Evolutionary conservation across 2,329 filamentous ascomycete species (phyloP).

Genomic region (Annulohypoxylon truncatum): DNA sequence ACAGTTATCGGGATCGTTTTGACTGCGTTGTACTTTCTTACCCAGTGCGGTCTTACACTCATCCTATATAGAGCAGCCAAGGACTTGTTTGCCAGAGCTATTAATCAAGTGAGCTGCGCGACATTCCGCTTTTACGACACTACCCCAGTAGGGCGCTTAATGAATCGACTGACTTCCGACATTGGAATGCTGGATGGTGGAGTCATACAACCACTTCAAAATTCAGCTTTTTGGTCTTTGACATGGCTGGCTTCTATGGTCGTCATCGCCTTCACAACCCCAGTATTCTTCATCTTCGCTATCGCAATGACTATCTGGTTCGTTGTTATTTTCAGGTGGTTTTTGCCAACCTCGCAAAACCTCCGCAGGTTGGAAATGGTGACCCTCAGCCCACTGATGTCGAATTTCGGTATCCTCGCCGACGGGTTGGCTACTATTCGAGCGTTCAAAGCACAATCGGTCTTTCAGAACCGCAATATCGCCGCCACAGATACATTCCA

Average conservation of each 20-base stretch:
- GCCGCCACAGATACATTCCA: slow-evolving; percentile 88
- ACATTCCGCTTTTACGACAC: slow-evolving; percentile 93
- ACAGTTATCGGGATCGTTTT: slow-evolving; percentile 72
- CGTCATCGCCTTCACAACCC: slow-evolving; percentile 84
- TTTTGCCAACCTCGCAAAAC: slow-evolving; percentile 85
- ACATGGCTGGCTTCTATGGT: slow-evolving; percentile 78
- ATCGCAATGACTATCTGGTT: slow-evolving; percentile 75
- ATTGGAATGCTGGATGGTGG: slow-evolving; percentile 90
- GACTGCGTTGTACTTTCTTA: slow-evolving; percentile 68
- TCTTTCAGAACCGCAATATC: slow-evolving; percentile 85
- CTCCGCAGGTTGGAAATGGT: slow-evolving; percentile 89
- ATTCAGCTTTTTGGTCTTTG: slow-evolving; percentile 76
- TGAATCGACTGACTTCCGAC: slow-evolving; percentile 92
- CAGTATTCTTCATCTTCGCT: slow-evolving; percentile 79
- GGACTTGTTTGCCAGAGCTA: slow-evolving; percentile 77
- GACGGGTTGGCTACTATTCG: slow-evolving; percentile 89
- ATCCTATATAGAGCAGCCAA: slow-evolving; percentile 84
- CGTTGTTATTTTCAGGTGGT: slow-evolving; percentile 78
- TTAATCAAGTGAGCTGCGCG: slow-evolving; percentile 79
- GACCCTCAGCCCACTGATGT: slow-evolving; percentile 87
- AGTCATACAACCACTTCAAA: slow-evolving; percentile 79
- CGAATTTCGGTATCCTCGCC: slow-evolving; percentile 89
- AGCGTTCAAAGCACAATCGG: slow-evolving; percentile 80
- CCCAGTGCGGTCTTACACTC: slow-evolving; percentile 76
- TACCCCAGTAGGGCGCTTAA: slow-evolving; percentile 87